Base-by-base conservation (phyloP, 306 rosid genomes). In the Arachis stenosperma region DNA sequence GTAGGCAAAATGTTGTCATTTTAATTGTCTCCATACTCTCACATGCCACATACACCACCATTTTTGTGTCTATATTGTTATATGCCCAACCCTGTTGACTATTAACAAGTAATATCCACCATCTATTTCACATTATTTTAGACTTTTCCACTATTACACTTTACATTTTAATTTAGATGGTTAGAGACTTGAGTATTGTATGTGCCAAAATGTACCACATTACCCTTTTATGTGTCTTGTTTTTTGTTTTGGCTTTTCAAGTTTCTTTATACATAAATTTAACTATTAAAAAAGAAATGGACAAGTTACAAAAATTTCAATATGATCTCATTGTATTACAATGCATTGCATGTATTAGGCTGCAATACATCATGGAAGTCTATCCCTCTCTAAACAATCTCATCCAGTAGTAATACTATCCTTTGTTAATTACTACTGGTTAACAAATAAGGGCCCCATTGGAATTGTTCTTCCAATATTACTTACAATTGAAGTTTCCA, bases 271-370 rank as follows among this genome's bases (percentile, higher is more conserved):
- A 58, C 74, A 75, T 5, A 11, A 30, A 3, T 55, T 42, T n/a
- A 14, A 65, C 12, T 54, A 3, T 10, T 22, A 53, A 64, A 43
- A 53, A 54, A 43, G 29, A 14, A 64, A 64, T 30, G 11, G 42
- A 17, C 37, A 44, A 65, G 12, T 60, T 73, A 60, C 56, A 36
- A 52, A 56, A 42, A 11, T 60, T 37, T 3, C 48, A 12, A 41
- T 55, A 12, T 50, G 66, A 29, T 12, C 5, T 42, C 9, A 30
- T 70, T 69, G 70, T 62, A 10, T 53, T 42, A 50, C 43, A 74
- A 17, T 50, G 73, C 66, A 74, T 14, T 50, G 73, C 66, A 74
- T 14, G 66, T 27, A 50, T 74, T 69, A 42, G 56, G 63, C 53
- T 46, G 12, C 50, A 46, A 46, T 61, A 54, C 75, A 64, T 75